Conservation (phyloP, 495 filamentous ascomycete genomes). For the Neurospora sp. region DNA sequence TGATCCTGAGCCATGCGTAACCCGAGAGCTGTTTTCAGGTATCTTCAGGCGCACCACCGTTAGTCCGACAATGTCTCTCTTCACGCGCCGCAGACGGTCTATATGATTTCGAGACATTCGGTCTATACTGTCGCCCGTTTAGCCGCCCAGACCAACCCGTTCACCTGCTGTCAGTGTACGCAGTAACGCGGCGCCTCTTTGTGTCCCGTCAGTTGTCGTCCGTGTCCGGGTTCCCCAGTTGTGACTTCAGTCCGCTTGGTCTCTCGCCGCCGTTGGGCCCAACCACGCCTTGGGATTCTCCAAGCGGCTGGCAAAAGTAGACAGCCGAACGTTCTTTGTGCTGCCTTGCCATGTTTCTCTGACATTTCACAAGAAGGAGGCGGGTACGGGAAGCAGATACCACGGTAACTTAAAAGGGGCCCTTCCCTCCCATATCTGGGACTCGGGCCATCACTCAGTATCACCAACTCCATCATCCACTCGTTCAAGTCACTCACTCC, state of each 20-base stretch:
- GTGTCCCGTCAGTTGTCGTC: not conserved
- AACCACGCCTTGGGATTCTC: not conserved
- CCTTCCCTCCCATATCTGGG: not conserved
- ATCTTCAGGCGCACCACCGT: not conserved
- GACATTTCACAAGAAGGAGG: not conserved
- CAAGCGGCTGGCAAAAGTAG: not conserved
- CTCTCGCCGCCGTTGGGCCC: not conserved
- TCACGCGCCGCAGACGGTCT: not conserved
- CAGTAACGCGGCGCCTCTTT: not conserved
- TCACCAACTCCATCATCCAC: constrained; percentile 16
- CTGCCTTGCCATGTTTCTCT: constrained; percentile 3
- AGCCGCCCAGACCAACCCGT: not conserved
- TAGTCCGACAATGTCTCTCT: not conserved
- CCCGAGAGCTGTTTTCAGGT: not conserved
- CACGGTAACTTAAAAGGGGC: constrained; percentile 2
- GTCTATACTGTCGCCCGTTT: not conserved
- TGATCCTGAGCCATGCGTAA: not conserved
- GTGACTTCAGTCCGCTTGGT: not conserved
- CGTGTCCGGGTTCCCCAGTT: not conserved
- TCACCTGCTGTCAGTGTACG: not conserved
- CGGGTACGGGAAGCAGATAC: not conserved
- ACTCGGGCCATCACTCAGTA: constrained; percentile 1
- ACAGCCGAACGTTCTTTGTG: not conserved
- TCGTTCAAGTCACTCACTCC: constrained; percentile 18
- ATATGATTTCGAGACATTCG: not conserved